Evolutionary conservation across 352 stramenopile genomes (phyloP).

Genomic region (Phytophthora constricta): DNA sequence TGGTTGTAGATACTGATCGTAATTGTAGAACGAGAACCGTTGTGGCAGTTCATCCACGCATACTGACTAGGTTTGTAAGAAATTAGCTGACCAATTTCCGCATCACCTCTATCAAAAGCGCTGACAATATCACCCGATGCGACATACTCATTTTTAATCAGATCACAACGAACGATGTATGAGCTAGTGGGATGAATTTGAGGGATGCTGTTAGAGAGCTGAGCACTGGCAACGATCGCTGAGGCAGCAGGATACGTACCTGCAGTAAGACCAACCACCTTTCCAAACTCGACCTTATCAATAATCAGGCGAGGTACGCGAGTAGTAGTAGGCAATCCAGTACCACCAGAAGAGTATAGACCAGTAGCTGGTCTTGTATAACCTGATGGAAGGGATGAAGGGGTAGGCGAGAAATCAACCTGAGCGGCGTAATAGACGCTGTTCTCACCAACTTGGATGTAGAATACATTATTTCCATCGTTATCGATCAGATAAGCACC

Average conservation of each 20-base stretch:
- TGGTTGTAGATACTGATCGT: background rate
- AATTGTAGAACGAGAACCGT: background rate
- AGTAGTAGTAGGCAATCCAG: slow-evolving; percentile 16
- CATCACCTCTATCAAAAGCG: background rate
- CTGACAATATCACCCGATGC: background rate
- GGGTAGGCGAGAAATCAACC: slow-evolving; percentile 18
- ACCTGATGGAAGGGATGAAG: slow-evolving; percentile 18
- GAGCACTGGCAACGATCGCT: background rate
- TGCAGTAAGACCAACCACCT: background rate
- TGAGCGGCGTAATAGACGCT: slow-evolving; percentile 25
- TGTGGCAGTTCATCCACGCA: background rate
- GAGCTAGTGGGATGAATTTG: background rate
- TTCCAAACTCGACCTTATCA: slow-evolving; percentile 3
- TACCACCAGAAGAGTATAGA: slow-evolving; percentile 24
- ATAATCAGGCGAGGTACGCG: background rate
- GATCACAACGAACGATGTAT: slow-evolving; percentile 10
- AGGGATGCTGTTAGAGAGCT: slow-evolving; percentile 8
- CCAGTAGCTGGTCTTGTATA: slow-evolving; percentile 28
- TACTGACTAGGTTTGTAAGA: background rate
- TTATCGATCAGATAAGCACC: slow-evolving; percentile 35
- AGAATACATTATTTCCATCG: slow-evolving; percentile 24
- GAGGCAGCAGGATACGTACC: slow-evolving; percentile 1
- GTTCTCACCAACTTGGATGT: slow-evolving; percentile 29
- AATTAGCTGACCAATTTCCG: slow-evolving; percentile 2
- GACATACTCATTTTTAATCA: slow-evolving; percentile 10